Base-by-base conservation (phyloP, 2,329 filamentous ascomycete genomes). In the Neonectria coccinea region DNA sequence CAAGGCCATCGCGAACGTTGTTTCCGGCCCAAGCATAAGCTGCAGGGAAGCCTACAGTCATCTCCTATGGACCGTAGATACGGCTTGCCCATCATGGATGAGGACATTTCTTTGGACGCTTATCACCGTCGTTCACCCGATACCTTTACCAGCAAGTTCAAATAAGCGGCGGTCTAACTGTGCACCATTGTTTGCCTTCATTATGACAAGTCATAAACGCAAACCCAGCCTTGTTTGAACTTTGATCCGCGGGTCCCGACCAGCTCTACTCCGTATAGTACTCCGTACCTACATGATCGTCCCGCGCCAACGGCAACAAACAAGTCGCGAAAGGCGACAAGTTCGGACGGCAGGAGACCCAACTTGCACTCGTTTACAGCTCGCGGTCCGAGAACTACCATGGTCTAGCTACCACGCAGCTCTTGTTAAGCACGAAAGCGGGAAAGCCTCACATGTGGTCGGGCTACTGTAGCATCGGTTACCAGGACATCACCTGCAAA, bases 271-370 rank as follows among this genome's bases (percentile, higher is more conserved):
- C 25, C 25, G 25, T 25, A 25, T 25, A 25, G 25, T 25, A 22
- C 22, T 22, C 22, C 22, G 22, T 22, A 25, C 29, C 48, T 70
- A 67, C 66, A 68, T 74, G 71, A 74, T 75, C 71, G 67, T 75
- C 73, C 73, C 73, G 71, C 66, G 51, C 60, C 53, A 59, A 39
- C 62, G 56, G 33, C 45, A 25, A 52, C 45, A 25, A 52, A 39
- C 50, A 31, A 58, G 47, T 50, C 47, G 27, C 27, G n/a, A 50
- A 29, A 20, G 16, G 5, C 39, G 31, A n/a, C 41, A 44, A 33
- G 18, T 31, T 22, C 20, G 56, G 56, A 8, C 36, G 18, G 47
- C n/a, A 33, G 22, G 29, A 31, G 22, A 39, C 45, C 12, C 20
- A 51, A 18, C 29, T 57, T 54, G 47, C 51, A 53, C 29, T 42